Conservation (phyloP, 2,329 filamentous ascomycete genomes). For the Trichophyton equinum region DNA sequence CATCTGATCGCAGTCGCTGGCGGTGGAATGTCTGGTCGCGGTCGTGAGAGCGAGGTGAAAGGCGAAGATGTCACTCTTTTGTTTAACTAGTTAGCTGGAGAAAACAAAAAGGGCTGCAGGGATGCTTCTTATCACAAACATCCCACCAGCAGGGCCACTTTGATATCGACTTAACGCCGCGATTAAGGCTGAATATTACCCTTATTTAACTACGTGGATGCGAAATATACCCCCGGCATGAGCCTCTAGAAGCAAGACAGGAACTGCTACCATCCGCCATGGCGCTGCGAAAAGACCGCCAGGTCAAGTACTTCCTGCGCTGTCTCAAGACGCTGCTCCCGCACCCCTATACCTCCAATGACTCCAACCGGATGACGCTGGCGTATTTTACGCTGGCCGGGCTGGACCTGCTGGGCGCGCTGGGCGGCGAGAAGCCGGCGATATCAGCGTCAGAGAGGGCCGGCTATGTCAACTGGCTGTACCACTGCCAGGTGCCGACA, state of each 20-base stretch:
- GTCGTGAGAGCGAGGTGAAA: not conserved
- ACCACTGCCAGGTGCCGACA: slow-evolving; percentile 62
- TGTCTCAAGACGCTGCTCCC: slow-evolving; percentile 75
- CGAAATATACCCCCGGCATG: not conserved
- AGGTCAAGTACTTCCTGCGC: slow-evolving; percentile 85
- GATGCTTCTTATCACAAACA: not conserved
- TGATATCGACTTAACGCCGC: not conserved
- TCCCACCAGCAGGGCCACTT: not conserved
- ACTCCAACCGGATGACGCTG: slow-evolving; percentile 80
- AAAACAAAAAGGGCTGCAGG: not conserved
- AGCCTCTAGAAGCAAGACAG: not conserved
- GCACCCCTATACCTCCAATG: slow-evolving; percentile 69
- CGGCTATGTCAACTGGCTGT: slow-evolving; percentile 50
- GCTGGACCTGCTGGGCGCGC: slow-evolving; percentile 61
- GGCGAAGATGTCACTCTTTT: not conserved
- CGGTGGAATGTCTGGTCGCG: too few relatives aligned
- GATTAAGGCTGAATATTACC: not conserved
- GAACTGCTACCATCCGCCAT: not conserved
- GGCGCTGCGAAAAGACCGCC: slow-evolving; percentile 40
- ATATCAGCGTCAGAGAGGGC: slow-evolving; percentile 44
- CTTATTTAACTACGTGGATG: too few relatives aligned
- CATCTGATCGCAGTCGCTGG: not conserved
- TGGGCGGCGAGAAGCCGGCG: slow-evolving; percentile 33
- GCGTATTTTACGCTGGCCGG: slow-evolving; percentile 82
- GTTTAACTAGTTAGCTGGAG: not conserved